phyloP scores from a whole-genome alignment of 2,329 filamentous ascomycete species.

The Pseudogymnoascus sp. region DNA sequence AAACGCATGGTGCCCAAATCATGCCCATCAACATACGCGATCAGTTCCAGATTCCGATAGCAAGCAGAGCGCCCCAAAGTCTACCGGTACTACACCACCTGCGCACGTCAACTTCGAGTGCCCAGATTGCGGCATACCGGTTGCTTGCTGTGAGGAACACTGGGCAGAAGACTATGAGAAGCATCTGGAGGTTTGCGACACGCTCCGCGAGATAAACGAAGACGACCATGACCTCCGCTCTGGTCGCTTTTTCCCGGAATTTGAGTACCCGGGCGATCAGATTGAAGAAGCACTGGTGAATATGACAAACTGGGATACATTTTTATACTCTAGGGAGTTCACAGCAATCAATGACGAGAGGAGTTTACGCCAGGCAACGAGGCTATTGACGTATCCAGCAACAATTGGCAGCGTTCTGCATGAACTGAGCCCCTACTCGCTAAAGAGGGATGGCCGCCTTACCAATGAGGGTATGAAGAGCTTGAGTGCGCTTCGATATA shows the following conservation, averaged over 20 bases:
- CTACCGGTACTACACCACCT: conserved; percentile 54
- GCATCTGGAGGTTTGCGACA: conserved; percentile 88
- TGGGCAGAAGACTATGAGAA: conserved; percentile 94
- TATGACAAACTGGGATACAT: conserved; percentile 98
- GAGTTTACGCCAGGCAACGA: conserved; percentile 85
- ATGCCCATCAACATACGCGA: conserved; percentile 71
- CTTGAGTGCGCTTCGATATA: conserved; percentile 86
- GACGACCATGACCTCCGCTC: conserved; percentile 93
- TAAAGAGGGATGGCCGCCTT: conserved; percentile 66
- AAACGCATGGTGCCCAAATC: conserved; percentile 89
- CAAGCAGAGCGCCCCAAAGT: conserved; percentile 51
- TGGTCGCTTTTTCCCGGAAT: conserved; percentile 87
- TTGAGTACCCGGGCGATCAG: conserved; percentile 81
- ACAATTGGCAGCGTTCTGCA: conserved; percentile 89
- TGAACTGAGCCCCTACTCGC: conserved; percentile 86
- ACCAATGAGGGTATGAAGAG: conserved; percentile 89
- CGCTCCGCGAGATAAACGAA: conserved; percentile 87
- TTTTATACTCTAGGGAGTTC: conserved; percentile 87
- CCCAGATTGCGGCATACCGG: conserved; percentile 87
- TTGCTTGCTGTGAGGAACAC: conserved; percentile 90
- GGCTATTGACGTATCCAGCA: conserved; percentile 85
- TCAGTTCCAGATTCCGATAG: conserved; percentile 58
- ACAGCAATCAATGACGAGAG: conserved; percentile 85
- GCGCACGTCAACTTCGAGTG: conserved; percentile 90
- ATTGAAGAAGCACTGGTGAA: conserved; percentile 91